Evolutionary conservation across 345 rosid species (phyloP).

Genomic region (Acer yangbiense): DNA sequence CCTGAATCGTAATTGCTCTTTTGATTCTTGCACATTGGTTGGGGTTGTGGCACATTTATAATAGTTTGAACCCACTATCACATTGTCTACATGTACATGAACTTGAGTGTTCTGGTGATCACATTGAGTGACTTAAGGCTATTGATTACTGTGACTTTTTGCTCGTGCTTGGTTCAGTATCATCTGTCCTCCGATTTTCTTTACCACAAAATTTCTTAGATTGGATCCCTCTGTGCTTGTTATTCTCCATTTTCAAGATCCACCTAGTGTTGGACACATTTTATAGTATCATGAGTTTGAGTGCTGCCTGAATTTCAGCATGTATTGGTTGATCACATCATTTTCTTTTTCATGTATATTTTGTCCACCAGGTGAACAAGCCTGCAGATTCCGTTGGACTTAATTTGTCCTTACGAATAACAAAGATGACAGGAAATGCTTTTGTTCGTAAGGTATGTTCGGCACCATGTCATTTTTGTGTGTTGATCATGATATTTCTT

Average conservation of each 20-base stretch:
- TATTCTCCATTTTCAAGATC: neutral
- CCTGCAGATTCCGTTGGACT: slow-evolving; percentile 33
- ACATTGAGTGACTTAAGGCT: neutral
- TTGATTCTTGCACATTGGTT: slow-evolving; percentile 11
- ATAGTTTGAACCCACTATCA: neutral
- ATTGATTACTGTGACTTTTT: neutral
- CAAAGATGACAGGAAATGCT: slow-evolving; percentile 55
- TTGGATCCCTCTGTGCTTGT: neutral
- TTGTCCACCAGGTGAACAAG: slow-evolving; percentile 44
- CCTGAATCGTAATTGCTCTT: neutral
- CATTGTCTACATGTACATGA: neutral
- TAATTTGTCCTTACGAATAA: slow-evolving; percentile 40
- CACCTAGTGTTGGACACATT: too few relatives aligned
- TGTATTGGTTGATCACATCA: neutral
- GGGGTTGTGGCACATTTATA: neutral
- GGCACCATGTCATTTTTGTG: neutral
- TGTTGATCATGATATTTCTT: slow-evolving; percentile 4
- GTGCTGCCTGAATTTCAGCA: neutral
- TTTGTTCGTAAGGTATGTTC: slow-evolving; percentile 68
- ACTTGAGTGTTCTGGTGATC: neutral
- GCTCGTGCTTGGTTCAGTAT: neutral
- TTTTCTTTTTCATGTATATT: slow-evolving; percentile 1
- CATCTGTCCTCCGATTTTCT: neutral
- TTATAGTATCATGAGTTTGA: neutral
- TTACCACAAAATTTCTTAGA: neutral